Evolutionary conservation across 1,139 yeast genomes (phyloP).

Genomic region (Saccharomycopsis phalli): DNA sequence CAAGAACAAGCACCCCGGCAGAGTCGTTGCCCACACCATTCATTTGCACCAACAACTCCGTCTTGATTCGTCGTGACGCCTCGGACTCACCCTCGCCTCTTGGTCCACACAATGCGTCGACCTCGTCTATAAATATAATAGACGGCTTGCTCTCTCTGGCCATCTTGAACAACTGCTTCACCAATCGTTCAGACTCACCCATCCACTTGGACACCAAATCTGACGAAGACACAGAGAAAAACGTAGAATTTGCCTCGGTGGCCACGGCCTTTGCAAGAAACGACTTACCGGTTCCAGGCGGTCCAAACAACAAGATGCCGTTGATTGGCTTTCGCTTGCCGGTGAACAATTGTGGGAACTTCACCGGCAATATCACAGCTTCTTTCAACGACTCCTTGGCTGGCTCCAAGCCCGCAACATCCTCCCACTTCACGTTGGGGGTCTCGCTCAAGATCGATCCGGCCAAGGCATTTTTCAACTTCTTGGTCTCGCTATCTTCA

Average conservation of each 20-base stretch:
- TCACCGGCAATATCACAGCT: constrained; percentile 92
- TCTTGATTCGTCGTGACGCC: constrained; percentile 91
- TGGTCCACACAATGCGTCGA: constrained; percentile 96
- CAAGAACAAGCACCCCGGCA: constrained; percentile 84
- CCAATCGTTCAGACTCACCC: constrained; percentile 97
- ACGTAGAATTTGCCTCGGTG: constrained; percentile 94
- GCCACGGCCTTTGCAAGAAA: constrained; percentile 97
- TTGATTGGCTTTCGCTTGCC: constrained; percentile 92
- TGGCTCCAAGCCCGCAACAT: constrained; percentile 88
- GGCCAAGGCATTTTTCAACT: constrained; percentile 81
- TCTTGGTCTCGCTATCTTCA: constrained; percentile 78
- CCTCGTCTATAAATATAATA: constrained; percentile 94
- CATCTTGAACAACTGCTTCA: constrained; percentile 88
- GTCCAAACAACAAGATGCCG: constrained; percentile 90
- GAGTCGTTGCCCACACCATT: constrained; percentile 97
- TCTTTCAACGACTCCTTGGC: constrained; percentile 97
- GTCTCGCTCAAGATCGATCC: constrained; percentile 88
- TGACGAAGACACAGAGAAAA: constrained; percentile 88
- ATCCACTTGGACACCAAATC: constrained; percentile 97
- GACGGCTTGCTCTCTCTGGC: constrained; percentile 95
- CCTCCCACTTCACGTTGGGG: constrained; percentile 93
- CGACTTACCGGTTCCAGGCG: constrained; percentile 99
- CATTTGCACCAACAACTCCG: constrained; percentile 95
- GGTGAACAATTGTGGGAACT: constrained; percentile 87
- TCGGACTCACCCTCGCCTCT: constrained; percentile 98